Evolutionary conservation across 106 monocot species (phyloP).

Genomic region (Narthecium ossifragum): DNA sequence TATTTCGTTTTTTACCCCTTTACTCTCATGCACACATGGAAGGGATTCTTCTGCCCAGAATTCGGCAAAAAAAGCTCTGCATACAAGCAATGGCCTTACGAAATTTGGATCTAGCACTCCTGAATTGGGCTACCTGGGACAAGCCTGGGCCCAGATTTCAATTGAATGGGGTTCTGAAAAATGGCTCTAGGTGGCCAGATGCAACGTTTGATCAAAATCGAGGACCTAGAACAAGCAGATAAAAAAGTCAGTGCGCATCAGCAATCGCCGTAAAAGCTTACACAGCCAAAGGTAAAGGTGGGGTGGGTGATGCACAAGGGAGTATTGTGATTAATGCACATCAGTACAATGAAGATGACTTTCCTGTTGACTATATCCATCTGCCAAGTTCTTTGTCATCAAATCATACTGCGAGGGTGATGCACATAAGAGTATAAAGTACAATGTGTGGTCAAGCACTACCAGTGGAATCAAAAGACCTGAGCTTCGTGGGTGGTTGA

Average conservation of each 20-base stretch:
- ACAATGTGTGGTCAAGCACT: slow-evolving; percentile 92
- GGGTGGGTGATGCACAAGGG: slow-evolving; percentile 22
- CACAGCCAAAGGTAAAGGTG: slow-evolving; percentile 22
- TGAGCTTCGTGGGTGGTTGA: too few relatives aligned
- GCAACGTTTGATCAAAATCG: slow-evolving; percentile 49
- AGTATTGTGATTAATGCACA: slow-evolving; percentile 36
- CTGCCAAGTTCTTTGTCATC: slow-evolving; percentile 79
- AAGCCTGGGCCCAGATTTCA: slow-evolving; percentile 4
- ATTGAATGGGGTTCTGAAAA: slow-evolving; percentile 8
- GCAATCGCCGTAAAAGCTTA: slow-evolving; percentile 22
- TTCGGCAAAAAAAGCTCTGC: slow-evolving; percentile 14
- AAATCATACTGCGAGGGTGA: slow-evolving; percentile 96
- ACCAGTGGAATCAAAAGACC: slow-evolving; percentile 68
- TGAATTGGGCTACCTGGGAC: slow-evolving; percentile 16
- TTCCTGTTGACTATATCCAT: slow-evolving; percentile 48
- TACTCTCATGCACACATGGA: slow-evolving; percentile 4
- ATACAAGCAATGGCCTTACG: slow-evolving; percentile 13
- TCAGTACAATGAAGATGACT: slow-evolving; percentile 51
- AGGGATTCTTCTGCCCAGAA: not conserved
- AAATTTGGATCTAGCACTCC: slow-evolving; percentile 18
- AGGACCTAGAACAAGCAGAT: slow-evolving; percentile 45
- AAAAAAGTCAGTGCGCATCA: slow-evolving; percentile 24
- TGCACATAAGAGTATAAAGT: slow-evolving; percentile 93
- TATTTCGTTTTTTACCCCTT: too few relatives aligned
- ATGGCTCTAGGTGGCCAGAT: slow-evolving; percentile 13